phyloP scores from a whole-genome alignment of 495 filamentous ascomycete species.

The Penicillium pancosmium region DNA sequence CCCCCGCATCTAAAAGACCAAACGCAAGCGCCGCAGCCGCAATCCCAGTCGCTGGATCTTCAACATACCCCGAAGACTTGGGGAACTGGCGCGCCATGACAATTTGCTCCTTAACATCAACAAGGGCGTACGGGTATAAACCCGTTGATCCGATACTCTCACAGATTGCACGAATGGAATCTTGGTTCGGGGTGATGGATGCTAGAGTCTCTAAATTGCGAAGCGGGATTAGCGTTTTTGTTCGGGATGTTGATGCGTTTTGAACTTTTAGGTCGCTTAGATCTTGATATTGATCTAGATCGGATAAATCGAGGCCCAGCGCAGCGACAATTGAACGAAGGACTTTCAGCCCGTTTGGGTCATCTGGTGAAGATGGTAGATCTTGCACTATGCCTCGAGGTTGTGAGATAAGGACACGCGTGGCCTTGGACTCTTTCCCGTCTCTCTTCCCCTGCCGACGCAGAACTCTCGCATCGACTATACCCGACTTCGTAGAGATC shows the following conservation, averaged over 20 bases:
- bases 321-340: constrained; percentile 1
- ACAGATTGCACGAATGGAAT: constrained; percentile 5
- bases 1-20: neutral
- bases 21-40: constrained; percentile 17
- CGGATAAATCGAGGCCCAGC: constrained; percentile 3
- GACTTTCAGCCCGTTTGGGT: neutral
- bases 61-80: constrained; percentile 5
- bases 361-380: neutral
- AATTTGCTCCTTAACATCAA: constrained; percentile 1
- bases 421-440: neutral
- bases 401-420: constrained; percentile 9
- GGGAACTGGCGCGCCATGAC: constrained; percentile 18
- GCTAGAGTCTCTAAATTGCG: neutral
- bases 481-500: constrained; percentile 15
- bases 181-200: neutral
- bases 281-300: constrained; percentile 7
- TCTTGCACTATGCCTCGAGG: neutral
- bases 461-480: constrained; percentile 11
- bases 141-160: constrained; percentile 13
- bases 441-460: neutral
- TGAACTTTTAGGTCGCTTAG: constrained; percentile 1
- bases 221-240: constrained; percentile 18
- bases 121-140: constrained; percentile 14
- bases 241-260: constrained; percentile 6
- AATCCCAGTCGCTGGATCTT: constrained; percentile 19